Percentiles rank a stretch among this genome's conserved stretches.
phyloP scores from a whole-genome alignment of 352 stramenopile genomes.

The Pythium aquatile region DNA sequence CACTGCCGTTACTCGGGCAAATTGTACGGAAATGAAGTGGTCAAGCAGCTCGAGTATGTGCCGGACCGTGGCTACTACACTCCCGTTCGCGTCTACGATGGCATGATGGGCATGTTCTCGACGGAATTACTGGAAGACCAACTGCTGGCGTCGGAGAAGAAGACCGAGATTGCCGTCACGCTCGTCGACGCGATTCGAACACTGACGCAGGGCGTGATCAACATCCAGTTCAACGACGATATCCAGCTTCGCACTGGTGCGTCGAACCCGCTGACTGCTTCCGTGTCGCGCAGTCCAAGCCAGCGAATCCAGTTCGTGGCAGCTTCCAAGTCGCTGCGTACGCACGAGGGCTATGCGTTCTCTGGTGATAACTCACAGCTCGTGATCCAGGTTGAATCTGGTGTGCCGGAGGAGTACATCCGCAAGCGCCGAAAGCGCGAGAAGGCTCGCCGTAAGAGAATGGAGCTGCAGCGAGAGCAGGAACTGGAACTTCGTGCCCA shows the following conservation, averaged over 20 bases:
- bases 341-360: slow-evolving; percentile 27
- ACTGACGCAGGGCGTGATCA: slow-evolving; percentile 46
- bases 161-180: slow-evolving; percentile 85
- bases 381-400: slow-evolving; percentile 55
- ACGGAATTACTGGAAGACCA: slow-evolving; percentile 84
- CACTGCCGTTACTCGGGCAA: slow-evolving; percentile 87
- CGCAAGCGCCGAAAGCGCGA: slow-evolving; percentile 83
- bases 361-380: slow-evolving; percentile 43
- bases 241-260: slow-evolving; percentile 54
- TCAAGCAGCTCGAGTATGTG: slow-evolving; percentile 74
- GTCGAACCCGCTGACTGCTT: slow-evolving; percentile 21
- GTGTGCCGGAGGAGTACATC: slow-evolving; percentile 84
- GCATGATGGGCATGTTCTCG: slow-evolving; percentile 75
- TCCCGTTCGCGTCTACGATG: slow-evolving; percentile 76
- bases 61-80: slow-evolving; percentile 81
- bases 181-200: slow-evolving; percentile 74
- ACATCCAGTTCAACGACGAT: slow-evolving; percentile 72
- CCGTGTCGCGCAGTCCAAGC: slow-evolving; percentile 51
- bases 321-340: slow-evolving; percentile 29
- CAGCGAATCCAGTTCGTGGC: slow-evolving; percentile 71
- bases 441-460: slow-evolving; percentile 69
- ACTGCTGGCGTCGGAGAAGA: slow-evolving; percentile 79
- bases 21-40: slow-evolving; percentile 85
- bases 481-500: slow-evolving; percentile 68
- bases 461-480: slow-evolving; percentile 72